These are phyloP conservation scores for Trichocladium antarcticum DNA, from an alignment of 495 filamentous ascomycete species.

Conservation along the genomic window DNA sequence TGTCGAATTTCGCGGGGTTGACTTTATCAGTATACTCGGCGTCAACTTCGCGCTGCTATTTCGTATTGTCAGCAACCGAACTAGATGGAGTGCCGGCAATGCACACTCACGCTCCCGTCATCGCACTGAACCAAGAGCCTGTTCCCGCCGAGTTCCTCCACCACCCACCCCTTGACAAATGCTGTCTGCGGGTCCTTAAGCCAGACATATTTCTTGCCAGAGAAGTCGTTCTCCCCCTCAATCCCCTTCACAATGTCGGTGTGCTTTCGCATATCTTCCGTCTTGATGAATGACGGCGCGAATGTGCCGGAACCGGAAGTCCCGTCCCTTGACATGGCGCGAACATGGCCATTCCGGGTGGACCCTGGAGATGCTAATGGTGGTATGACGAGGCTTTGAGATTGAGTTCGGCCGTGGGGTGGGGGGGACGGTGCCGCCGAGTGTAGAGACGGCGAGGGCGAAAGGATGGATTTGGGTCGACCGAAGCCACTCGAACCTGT, in stretches of 20 bases:
- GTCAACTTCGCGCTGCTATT: slow-evolving; percentile 75
- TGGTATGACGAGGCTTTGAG: slow-evolving; percentile 26
- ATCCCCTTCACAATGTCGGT: slow-evolving; percentile 62
- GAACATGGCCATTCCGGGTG: slow-evolving; percentile 30
- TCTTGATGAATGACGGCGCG: slow-evolving; percentile 88
- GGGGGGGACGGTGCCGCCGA: slow-evolving; percentile 25
- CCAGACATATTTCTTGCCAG: slow-evolving; percentile 98
- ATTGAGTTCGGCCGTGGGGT: slow-evolving; percentile 33
- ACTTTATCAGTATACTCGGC: slow-evolving; percentile 88
- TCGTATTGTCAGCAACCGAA: slow-evolving; percentile 19
- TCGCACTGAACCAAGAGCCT: slow-evolving; percentile 80
- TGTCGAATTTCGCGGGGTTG: slow-evolving; percentile 99
- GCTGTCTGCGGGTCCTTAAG: slow-evolving; percentile 73
- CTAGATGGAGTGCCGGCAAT: background rate
- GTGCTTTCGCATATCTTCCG: slow-evolving; percentile 56
- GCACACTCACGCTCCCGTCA: slow-evolving; percentile 67
- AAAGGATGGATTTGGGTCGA: slow-evolving; percentile 63
- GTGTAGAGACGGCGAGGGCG: slow-evolving; percentile 43
- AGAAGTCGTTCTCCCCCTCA: slow-evolving; percentile 95
- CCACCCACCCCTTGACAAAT: slow-evolving; percentile 83
- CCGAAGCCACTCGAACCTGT: slow-evolving; percentile 42
- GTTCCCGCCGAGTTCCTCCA: slow-evolving; percentile 62
- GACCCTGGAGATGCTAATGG: slow-evolving; percentile 24
- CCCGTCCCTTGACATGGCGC: slow-evolving; percentile 52
- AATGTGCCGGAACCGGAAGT: slow-evolving; percentile 61